phyloP scores from a whole-genome alignment of 2,329 filamentous ascomycete genomes.

The Colletotrichum coccodes region DNA sequence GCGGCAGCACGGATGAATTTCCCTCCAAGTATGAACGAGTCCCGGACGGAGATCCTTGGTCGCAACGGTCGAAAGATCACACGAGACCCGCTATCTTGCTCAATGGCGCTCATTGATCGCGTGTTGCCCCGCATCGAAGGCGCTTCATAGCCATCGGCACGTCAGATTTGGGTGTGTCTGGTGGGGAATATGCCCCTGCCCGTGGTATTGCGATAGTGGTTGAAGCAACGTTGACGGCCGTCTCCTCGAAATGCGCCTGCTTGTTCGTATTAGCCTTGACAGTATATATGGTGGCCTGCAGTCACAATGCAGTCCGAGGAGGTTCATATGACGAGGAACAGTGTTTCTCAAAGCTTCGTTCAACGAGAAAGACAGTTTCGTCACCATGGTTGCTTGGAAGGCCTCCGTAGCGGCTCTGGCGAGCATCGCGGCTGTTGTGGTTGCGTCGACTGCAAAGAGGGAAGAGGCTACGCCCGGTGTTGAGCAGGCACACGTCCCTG shows the following conservation, averaged over 20 bases:
- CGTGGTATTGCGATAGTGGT: not conserved
- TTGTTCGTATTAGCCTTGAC: not conserved
- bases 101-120: conserved; percentile 14
- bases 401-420: conserved; percentile 10
- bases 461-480: conserved; percentile 24
- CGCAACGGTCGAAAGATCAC: not conserved
- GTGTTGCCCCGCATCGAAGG: conserved; percentile 11
- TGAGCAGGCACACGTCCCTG: conserved; percentile 46
- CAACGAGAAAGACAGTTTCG: no score
- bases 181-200: not conserved
- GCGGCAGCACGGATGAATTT: not conserved
- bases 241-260: not conserved
- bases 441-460: not conserved
- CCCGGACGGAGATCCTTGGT: no score
- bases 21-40: not conserved
- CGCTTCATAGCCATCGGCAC: not conserved
- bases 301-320: not conserved
- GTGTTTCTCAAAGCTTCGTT: not conserved
- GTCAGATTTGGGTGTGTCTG: not conserved
- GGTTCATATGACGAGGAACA: not conserved
- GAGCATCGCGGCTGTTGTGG: not conserved
- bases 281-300: conserved; percentile 1
- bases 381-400: conserved; percentile 17
- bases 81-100: conserved; percentile 22
- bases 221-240: conserved; percentile 4